Base-by-base conservation (phyloP, 139 green algal species). In the Parachlorella kessleri region DNA sequence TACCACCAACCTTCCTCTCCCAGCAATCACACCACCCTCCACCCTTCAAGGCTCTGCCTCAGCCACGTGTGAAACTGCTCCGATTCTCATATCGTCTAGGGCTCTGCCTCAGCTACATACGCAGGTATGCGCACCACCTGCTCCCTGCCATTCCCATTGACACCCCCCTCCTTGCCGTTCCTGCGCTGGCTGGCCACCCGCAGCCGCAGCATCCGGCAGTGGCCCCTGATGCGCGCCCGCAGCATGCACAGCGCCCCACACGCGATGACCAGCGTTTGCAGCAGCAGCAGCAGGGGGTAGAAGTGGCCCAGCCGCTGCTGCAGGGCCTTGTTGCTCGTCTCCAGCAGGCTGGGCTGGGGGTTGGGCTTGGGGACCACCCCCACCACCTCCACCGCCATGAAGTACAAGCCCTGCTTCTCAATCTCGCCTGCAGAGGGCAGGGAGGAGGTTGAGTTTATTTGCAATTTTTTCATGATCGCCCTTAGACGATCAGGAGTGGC, bases 281-380 rank as follows among this genome's bases (percentile, higher is more conserved):
- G 30, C 6, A 78, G 28, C 32, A 78, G 55, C 55, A 78, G 55
- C 37, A 78, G 7, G 1, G 73, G 73, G 55, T 55, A 70, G 28
- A 64, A 37, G 6, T 26, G 37, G 3, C 73, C 73, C 55, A 78
- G 55, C 6, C 38, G 55, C 32, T 24, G 23, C 28, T 70, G 55
- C 28, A 71, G 73, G 3, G 30, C n/a, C 28, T 21, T 38, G 55
- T 36, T 26, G 42, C 10, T 69, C 0, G 55, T 70, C n/a, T 78
- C 42, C 26, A 78, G 55, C 3, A 71, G 30, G 0, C 26, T 38
- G 21, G 55, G 33, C 4, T 33, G 4, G 28, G 4, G 36, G 5
- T 9, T 7, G 1, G 73, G 73, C 37, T 28, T 59, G 4, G 73
- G 73, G 23, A 78, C 73, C 55, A 63, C 38, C 7, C 73, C 73